A percentile compares a stretch with the other conserved stretches of the same genome.
Evolutionary conservation across 2,329 filamentous ascomycete genomes (phyloP).

Genomic region (Penicillium occitanis): DNA sequence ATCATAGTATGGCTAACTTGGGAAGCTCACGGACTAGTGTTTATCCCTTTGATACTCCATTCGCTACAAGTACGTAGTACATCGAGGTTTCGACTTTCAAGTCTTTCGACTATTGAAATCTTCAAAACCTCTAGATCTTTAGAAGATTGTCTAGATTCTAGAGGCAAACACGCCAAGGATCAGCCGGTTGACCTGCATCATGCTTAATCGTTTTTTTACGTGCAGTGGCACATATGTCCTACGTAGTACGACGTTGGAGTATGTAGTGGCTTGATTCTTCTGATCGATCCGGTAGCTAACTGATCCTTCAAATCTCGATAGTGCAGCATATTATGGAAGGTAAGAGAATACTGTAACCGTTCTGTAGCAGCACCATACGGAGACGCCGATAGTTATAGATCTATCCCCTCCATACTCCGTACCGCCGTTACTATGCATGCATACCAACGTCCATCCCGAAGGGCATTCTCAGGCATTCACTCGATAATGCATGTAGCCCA

Average conservation of each 20-base stretch:
- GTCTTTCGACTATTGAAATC: background rate
- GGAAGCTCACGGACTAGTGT: background rate
- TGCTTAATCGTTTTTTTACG: background rate
- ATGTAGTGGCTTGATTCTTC: background rate
- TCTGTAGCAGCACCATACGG: background rate
- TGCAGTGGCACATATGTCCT: slow-evolving; percentile 2
- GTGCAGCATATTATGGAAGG: background rate
- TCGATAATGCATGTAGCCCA: background rate
- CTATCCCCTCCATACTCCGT: background rate
- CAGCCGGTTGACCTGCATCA: background rate
- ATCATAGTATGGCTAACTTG: background rate
- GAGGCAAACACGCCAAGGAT: background rate
- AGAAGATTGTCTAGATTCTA: background rate
- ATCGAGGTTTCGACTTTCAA: background rate
- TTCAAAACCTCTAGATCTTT: background rate
- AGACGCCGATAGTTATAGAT: background rate
- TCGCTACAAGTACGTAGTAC: background rate
- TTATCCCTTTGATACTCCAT: background rate
- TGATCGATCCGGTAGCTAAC: background rate
- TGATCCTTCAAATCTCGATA: background rate
- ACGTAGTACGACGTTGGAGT: background rate
- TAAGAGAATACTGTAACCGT: background rate
- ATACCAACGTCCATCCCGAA: background rate
- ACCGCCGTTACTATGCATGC: background rate
- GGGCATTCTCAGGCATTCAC: background rate